Evolutionary conservation across 78 protist species (phyloP).

Genomic region (Parvularia atlantis): DNA sequence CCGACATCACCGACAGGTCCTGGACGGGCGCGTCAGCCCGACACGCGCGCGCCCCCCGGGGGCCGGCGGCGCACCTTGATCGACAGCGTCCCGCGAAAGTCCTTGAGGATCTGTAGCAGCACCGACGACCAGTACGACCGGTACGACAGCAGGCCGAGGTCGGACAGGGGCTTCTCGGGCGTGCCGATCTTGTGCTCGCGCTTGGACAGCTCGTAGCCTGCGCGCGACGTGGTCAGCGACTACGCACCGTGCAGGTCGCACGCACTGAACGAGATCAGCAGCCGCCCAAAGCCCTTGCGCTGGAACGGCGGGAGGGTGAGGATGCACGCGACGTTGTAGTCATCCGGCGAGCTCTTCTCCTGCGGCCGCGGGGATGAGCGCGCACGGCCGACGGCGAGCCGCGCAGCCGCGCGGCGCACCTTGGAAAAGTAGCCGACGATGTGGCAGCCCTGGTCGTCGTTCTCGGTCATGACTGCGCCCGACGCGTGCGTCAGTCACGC

Average conservation of each 20-base stretch:
- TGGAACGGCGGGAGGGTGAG: conserved; percentile 84
- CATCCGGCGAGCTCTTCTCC: conserved; percentile 69
- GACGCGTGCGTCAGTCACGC: too few relatives aligned
- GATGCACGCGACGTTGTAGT: conserved; percentile 93
- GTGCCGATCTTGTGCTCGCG: conserved; percentile 82
- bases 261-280: conserved; percentile 75
- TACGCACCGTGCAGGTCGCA: background rate
- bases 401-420: too few relatives aligned
- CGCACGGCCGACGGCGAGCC: too few relatives aligned
- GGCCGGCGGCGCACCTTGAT: background rate
- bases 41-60: background rate
- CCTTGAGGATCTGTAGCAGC: conserved; percentile 19
- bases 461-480: conserved; percentile 77
- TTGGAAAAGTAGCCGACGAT: conserved; percentile 87
- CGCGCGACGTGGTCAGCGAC: background rate
- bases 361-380: background rate
- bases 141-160: conserved; percentile 84
- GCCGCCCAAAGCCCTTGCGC: conserved; percentile 86
- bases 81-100: background rate
- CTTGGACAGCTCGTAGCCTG: conserved; percentile 80
- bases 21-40: conserved; percentile 32
- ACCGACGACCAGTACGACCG: conserved; percentile 72
- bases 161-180: conserved; percentile 97
- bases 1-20: conserved; percentile 58
- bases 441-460: conserved; percentile 62